Base-by-base conservation (phyloP, 164 flowering plant species). In the Kingdonia uniflora region DNA sequence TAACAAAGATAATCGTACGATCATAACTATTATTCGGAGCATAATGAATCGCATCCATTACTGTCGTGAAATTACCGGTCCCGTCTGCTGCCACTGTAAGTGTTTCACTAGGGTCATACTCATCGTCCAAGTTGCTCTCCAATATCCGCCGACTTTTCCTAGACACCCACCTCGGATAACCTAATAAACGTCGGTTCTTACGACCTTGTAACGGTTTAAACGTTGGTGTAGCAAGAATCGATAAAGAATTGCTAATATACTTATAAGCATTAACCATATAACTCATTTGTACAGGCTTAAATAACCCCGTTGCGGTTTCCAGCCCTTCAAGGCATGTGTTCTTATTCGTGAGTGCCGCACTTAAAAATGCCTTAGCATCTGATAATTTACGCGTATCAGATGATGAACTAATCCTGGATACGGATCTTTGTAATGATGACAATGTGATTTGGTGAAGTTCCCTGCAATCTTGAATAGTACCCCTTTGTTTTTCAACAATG, bases 261-360 rank as follows among this genome's bases (percentile, higher is more conserved):
- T 71, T 61, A 54, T 88, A 85, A n/a, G 92, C 47, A 22, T 6
- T 40, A 2, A 19, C 20, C 2, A 82, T 0, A 5, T 82, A 67
- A 11, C 59, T 64, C 14, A 80, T 61, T 0, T 88, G 39, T 2
- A 44, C 20, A 1, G 79, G 72, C 61, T 84, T 80, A 14, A 56
- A 33, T 1, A 85, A 68, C 5, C 98, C 98, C 0, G 81, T 60
- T 0, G 91, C 85, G 0, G 87, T 67, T 1, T 74, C 80, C 0
- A 92, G 71, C 39, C 96, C 91, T 59, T 87, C 98, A 19, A 92
- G 57, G 56, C 98, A 92, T 0, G 98, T 92, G 68, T 64, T 65
- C 71, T 80, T 85, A 78, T 92, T 92, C 1, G 98, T 88, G 19
- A 88, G 77, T 6, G 98, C 82, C 1, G 94, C 96, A 33, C 87